Base-by-base conservation (phyloP, 2,329 filamentous ascomycete genomes). In the Aureobasidium leucospermi region DNA sequence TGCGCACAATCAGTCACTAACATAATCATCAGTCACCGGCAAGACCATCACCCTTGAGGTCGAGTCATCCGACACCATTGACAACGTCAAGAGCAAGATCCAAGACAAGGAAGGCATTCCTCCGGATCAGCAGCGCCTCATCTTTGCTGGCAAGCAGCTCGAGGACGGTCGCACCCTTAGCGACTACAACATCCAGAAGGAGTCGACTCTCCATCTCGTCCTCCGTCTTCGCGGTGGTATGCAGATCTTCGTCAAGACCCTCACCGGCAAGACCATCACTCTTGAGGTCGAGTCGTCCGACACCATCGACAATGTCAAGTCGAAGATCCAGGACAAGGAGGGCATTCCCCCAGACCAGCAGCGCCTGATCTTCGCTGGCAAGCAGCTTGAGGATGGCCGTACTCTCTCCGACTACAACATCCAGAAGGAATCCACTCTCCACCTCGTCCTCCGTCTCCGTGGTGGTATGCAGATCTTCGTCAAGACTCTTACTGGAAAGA, bases 401-500 rank as follows among this genome's bases (percentile, higher is more conserved):
- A 96, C 92, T 0, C 80, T 96, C 0, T 88, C 85, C 53, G 93
- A 96, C 73, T 96, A 96, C 85, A 96, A 96, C 79, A 96, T 96
- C 48, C 93, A 97, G 58, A 71, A 96, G 79, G 82, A 83, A 28
- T 92, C 87, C 69, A 97, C 92, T 70, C 90, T 97, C 68, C 92
- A 97, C 81, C 83, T 96, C 70, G 92, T 96, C 73, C 87, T 96
- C 71, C 90, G 92, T 76, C 90, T 96, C 63, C 92, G 92, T 85
- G 93, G 92, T 85, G 92, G 92, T 79, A 95, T 66, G 65, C 65
- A 66, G 56, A 66, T 66, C 86, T 96, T 96, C 87, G 92, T 96
- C 83, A 96, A 96, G 88, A 96, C 92, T 84, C 89, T 96, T 76
- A 96, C 92, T 84, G 92, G 92, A 81, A 96, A 96, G 89, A 96